A percentile compares a stretch with the other conserved stretches of the same genome.
Evolutionary conservation across 2,329 filamentous ascomycete species (phyloP).

Genomic region (Cladophialophora immunda): DNA sequence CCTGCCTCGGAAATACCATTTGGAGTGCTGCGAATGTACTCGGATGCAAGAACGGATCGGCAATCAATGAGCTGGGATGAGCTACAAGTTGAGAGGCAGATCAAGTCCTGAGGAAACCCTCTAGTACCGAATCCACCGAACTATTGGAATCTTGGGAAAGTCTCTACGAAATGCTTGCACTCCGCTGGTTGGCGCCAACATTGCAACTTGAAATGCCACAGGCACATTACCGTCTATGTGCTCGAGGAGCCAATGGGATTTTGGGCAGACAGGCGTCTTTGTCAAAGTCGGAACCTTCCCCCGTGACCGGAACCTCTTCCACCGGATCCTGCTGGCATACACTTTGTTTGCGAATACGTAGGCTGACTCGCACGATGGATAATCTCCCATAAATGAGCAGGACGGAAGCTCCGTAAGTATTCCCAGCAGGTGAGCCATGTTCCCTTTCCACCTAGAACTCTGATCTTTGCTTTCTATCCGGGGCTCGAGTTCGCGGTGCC

Average conservation of each 20-base stretch:
- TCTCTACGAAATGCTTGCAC: neutral
- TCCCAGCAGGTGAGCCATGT: neutral
- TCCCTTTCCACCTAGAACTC: neutral
- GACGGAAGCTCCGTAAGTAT: constrained; percentile 11
- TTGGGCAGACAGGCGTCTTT: neutral
- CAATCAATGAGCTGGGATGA: neutral
- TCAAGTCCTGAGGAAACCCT: neutral
- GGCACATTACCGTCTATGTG: neutral
- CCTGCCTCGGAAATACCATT: neutral
- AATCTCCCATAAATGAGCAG: constrained; percentile 3
- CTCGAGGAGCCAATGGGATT: neutral
- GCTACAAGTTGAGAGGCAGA: neutral
- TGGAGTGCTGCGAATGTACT: neutral
- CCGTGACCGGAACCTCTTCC: constrained; percentile 21
- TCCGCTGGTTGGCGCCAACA: neutral
- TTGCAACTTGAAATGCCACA: neutral
- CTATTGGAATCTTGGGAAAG: neutral
- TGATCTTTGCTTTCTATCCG: neutral
- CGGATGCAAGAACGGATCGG: neutral
- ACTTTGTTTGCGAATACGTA: neutral
- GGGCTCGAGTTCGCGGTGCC: neutral
- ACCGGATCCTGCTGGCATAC: constrained; percentile 3
- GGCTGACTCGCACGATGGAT: constrained; percentile 1
- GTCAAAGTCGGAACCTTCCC: neutral
- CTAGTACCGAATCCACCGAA: neutral